Evolutionary conservation across 202 grass and related monocot genomes (phyloP).

Genomic region (Dendrocalamus latiflorus): DNA sequence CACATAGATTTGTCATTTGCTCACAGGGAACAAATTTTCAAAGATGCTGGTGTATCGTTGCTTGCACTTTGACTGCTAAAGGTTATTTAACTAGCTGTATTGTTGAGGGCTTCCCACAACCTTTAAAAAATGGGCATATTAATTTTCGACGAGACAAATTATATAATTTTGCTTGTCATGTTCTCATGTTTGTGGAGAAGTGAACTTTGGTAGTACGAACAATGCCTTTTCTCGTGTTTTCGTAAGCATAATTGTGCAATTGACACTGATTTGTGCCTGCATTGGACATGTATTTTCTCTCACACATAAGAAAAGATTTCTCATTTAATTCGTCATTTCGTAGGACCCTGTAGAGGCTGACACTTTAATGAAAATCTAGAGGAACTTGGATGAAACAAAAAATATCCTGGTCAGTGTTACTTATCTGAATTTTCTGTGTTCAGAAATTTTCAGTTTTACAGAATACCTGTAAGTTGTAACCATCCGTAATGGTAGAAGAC

Average conservation of each 20-base stretch:
- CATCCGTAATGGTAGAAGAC: too few species aligned
- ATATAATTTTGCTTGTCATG: neutral
- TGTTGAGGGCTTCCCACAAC: neutral
- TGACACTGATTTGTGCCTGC: neutral
- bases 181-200: neutral
- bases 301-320: neutral
- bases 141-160: neutral
- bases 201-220: neutral
- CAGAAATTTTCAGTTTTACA: too few species aligned
- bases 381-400: conserved; percentile 94
- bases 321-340: conserved; percentile 12
- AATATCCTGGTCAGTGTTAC: conserved; percentile 73
- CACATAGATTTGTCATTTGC: too few species aligned
- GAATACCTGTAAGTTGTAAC: too few species aligned
- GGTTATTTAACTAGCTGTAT: neutral
- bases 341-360: conserved; percentile 75
- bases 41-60: neutral
- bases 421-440: neutral
- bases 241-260: neutral
- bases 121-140: neutral
- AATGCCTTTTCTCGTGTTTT: neutral
- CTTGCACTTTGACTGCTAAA: neutral
- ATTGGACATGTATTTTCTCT: neutral
- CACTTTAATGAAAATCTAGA: conserved; percentile 88
- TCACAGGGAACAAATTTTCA: neutral